phyloP scores from a whole-genome alignment of 2,329 filamentous ascomycete genomes.

The Phaeosphaeria sp. region DNA sequence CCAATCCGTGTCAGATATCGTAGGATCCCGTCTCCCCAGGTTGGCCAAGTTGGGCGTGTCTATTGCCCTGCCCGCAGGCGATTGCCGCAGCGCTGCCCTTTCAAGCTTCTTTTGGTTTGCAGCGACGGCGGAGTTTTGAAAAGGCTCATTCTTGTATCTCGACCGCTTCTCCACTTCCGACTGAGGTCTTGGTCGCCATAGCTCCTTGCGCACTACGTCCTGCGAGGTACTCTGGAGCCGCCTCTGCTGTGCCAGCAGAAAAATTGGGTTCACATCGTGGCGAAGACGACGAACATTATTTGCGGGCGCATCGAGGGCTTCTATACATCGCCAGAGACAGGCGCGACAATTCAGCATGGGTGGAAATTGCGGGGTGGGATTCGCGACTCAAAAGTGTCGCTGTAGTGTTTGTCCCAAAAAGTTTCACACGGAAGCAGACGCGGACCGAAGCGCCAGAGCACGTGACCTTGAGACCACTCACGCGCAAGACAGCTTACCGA shows the following conservation, averaged over 20 bases:
- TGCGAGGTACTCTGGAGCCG: constrained; percentile 15
- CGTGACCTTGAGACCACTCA: constrained; percentile 2
- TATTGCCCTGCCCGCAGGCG: not conserved
- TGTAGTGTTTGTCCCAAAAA: not conserved
- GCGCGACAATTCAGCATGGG: constrained; percentile 55
- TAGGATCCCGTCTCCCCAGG: constrained; percentile 32
- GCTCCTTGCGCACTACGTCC: constrained; percentile 12
- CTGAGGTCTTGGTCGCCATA: constrained; percentile 5
- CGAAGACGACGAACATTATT: constrained; percentile 26
- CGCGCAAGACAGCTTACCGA: not conserved
- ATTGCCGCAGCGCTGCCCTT: constrained; percentile 22
- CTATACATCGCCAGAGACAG: constrained; percentile 53
- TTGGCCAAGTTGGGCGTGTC: constrained; percentile 12
- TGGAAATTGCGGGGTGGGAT: constrained; percentile 15
- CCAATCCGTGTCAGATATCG: constrained; percentile 36
- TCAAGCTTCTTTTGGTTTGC: constrained; percentile 32
- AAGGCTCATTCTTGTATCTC: constrained; percentile 25
- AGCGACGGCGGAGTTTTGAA: constrained; percentile 33
- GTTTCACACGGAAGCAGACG: constrained; percentile 3
- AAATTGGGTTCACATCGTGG: constrained; percentile 24
- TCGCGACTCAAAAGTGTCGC: not conserved
- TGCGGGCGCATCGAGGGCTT: constrained; percentile 46
- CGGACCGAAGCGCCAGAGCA: constrained; percentile 14
- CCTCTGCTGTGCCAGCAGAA: constrained; percentile 25
- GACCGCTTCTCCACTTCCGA: constrained; percentile 17